Evolutionary conservation across 805 yeast genomes (phyloP).

Genomic region (Myxozyma geophila): DNA sequence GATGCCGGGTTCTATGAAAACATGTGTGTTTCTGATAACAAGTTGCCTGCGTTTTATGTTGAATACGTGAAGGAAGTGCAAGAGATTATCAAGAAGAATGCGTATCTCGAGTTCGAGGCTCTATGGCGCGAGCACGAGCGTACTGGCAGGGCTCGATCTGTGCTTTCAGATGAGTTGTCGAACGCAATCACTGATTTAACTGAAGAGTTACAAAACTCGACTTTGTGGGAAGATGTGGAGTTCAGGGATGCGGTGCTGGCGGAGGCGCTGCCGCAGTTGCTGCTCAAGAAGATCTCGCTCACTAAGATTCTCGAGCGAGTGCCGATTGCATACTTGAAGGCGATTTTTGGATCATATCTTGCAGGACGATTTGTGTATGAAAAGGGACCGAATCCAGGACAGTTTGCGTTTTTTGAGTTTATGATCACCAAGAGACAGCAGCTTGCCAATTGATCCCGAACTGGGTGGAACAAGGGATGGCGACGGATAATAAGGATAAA

Average conservation of each 20-base stretch:
- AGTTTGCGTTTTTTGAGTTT: slow-evolving; percentile 53
- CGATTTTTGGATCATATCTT: slow-evolving; percentile 83
- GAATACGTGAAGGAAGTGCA: slow-evolving; percentile 87
- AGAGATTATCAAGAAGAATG: slow-evolving; percentile 72
- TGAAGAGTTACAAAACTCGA: slow-evolving; percentile 80
- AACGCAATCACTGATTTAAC: slow-evolving; percentile 80
- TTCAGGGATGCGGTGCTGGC: slow-evolving; percentile 78
- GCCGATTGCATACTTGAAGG: slow-evolving; percentile 85
- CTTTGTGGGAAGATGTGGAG: slow-evolving; percentile 78
- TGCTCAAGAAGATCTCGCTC: slow-evolving; percentile 64
- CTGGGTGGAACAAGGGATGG: not conserved
- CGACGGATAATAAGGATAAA: not conserved
- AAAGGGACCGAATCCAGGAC: slow-evolving; percentile 79
- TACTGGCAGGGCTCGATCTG: slow-evolving; percentile 64
- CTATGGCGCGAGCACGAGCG: slow-evolving; percentile 75
- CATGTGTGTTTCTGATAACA: slow-evolving; percentile 69
- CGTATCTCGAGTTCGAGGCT: slow-evolving; percentile 81
- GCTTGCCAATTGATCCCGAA: too few species aligned
- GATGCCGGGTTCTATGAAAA: slow-evolving; percentile 78
- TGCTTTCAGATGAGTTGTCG: slow-evolving; percentile 80
- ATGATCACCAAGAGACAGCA: slow-evolving; percentile 41
- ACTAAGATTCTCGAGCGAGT: slow-evolving; percentile 72
- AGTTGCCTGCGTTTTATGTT: slow-evolving; percentile 73
- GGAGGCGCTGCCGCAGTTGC: slow-evolving; percentile 76
- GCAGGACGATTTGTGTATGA: slow-evolving; percentile 85